Base-by-base conservation (phyloP, 306 rosid species). In the Acmispon strigosus region DNA sequence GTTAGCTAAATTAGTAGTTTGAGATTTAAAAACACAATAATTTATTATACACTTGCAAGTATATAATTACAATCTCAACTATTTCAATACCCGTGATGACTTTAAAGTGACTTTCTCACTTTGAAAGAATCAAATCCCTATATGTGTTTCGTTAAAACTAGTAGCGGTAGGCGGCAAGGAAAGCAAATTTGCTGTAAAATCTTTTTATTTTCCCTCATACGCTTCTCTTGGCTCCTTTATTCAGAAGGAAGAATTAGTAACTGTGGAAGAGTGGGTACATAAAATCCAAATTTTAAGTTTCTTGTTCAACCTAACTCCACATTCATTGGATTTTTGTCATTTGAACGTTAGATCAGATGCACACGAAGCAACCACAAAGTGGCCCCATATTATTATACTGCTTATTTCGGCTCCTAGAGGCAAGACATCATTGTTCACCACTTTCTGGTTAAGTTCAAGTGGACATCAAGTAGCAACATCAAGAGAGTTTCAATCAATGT, bases 271-370 rank as follows among this genome's bases (percentile, higher is more conserved):
- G 78, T 75, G 83, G 78, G 53, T 16, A 16, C 74, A 78, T 47
- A 32, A 53, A 50, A 51, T 15, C 75, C 48, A 77, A 59, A 60
- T 64, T 60, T 70, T 18, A 71, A 75, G 66, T 55, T 79, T 75
- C 64, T n/a, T 61, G 70, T 71, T 58, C 9, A 82, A 78, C 78
- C 81, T 74, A 69, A 78, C 83, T 39, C 57, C 20, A 3, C 83
- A 78, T 70, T 82, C 83, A 78, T 82, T 82, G 86, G 86, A 82
- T 78, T 82, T 69, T 75, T 79, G 58, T 75, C 76, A 71, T 69
- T 54, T 18, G 47, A 78, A 50, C 71, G 86, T 78, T 78, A 70
- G 52, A 70, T 83, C 58, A 55, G 84, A 79, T 67, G 84, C 84
- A 79, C 66, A 67, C 84, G 63, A 75, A 61, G 76, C 79, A 83